Conservation (phyloP, 192 early-diverging fungal genomes). For the Mortierella hygrophila region DNA sequence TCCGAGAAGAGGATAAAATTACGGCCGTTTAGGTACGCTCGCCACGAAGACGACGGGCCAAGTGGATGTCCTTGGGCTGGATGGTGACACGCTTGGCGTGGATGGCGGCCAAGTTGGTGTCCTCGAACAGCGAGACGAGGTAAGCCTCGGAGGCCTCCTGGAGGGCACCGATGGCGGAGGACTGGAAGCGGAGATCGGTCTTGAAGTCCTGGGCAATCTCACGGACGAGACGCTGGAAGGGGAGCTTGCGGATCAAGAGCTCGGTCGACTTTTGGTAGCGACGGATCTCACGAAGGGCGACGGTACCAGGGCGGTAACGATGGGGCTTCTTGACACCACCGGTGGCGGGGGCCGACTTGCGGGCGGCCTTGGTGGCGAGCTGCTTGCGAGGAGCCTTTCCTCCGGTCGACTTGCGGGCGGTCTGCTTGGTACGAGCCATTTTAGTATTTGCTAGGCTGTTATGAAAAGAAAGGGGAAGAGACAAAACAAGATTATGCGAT, state of each 20-base stretch:
- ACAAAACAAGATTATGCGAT: not conserved
- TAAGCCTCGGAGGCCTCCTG: conserved; percentile 99
- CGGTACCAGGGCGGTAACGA: conserved; percentile 91
- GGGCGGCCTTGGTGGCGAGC: conserved; percentile 96
- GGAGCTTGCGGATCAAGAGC: conserved; percentile 93
- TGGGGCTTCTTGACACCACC: conserved; percentile 97
- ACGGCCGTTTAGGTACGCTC: conserved; percentile 78
- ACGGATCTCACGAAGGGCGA: conserved; percentile 93
- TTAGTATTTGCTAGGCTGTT: conserved; percentile 80
- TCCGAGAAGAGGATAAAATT: not conserved
- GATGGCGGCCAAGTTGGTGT: conserved; percentile 99
- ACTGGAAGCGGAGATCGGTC: conserved; percentile 99
- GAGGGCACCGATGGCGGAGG: conserved; percentile 97
- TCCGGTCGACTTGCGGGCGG: conserved; percentile 98
- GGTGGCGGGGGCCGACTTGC: conserved; percentile 94
- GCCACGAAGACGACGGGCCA: conserved; percentile 95
- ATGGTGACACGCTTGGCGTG: conserved; percentile 99
- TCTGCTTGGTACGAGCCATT: conserved; percentile 86
- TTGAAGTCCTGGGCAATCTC: conserved; percentile 99
- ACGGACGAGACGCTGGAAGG: conserved; percentile 94
- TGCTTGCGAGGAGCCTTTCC: conserved; percentile 99
- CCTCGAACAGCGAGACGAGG: conserved; percentile 92
- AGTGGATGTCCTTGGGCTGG: conserved; percentile 99
- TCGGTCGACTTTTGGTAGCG: conserved; percentile 97
- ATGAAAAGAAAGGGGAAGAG: not conserved